Percentiles rank a stretch among this genome's conserved stretches.
phyloP scores from a whole-genome alignment of 306 rosid genomes.

The Vigna nakashimae region DNA sequence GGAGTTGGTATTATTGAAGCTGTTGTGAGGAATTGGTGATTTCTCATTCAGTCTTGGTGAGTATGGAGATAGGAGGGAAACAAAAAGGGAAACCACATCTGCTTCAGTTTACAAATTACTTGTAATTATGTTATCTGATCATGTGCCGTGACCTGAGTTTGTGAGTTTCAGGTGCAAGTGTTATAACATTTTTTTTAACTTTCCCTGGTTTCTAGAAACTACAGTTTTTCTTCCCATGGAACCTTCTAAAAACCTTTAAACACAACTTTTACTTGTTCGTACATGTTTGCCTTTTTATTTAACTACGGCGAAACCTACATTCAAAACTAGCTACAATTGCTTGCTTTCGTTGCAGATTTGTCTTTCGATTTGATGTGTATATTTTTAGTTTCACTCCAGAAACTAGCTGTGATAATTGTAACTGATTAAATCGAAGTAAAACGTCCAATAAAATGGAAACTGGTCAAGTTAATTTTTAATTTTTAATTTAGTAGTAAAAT shows the following conservation, averaged over 20 bases:
- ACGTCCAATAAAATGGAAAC: neutral
- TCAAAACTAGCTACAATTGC: neutral
- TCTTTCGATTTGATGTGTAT: neutral
- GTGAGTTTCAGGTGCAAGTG: conserved; percentile 29
- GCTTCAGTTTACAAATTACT: conserved; percentile 34
- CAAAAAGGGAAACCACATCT: conserved; percentile 5
- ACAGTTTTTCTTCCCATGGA: neutral
- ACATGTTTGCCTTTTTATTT: neutral
- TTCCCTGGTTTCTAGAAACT: neutral
- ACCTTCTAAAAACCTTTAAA: neutral
- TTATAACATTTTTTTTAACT: neutral
- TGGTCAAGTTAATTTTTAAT: neutral
- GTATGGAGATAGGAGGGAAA: conserved; percentile 27
- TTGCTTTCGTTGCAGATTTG: neutral
- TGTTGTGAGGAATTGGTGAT: conserved; percentile 45
- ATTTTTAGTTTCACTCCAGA: neutral
- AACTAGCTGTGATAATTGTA: neutral
- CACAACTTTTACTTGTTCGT: neutral
- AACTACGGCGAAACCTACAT: neutral
- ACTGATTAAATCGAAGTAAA: neutral
- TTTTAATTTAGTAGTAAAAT: neutral
- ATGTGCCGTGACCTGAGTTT: conserved; percentile 38
- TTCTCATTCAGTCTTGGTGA: conserved; percentile 47
- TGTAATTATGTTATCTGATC: conserved; percentile 42
- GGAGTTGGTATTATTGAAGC: conserved; percentile 38